Conservation (phyloP, 1,284 basidiomycete species). For the Moesziomyces parantarcticus region DNA sequence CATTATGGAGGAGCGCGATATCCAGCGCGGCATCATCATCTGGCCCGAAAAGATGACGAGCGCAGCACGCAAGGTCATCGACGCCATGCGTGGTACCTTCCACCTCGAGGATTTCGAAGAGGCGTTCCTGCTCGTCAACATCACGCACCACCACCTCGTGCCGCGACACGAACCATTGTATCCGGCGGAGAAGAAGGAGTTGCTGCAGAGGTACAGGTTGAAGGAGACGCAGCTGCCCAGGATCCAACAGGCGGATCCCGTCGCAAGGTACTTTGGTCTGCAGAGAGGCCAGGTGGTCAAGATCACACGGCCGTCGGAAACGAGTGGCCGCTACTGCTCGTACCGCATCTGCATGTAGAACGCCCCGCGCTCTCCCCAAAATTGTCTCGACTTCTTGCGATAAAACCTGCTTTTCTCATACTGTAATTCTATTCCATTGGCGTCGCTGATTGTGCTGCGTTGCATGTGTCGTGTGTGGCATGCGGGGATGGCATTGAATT, state of each 20-base stretch:
- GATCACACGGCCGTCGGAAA: constrained; percentile 94
- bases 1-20: constrained; percentile 74
- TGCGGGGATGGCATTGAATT: too few species aligned
- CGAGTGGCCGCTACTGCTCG: constrained; percentile 91
- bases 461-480: background rate
- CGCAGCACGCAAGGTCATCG: constrained; percentile 81
- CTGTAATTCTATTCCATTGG: constrained; percentile 5
- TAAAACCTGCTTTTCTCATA: constrained; percentile 20
- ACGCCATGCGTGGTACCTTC: constrained; percentile 75
- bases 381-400: too few species aligned
- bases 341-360: constrained; percentile 79
- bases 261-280: constrained; percentile 96
- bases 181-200: constrained; percentile 83
- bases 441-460: too few species aligned
- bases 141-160: constrained; percentile 90
- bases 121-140: constrained; percentile 95
- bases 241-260: constrained; percentile 94
- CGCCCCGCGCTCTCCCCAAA: too few species aligned
- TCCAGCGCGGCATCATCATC: constrained; percentile 91
- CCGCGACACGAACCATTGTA: constrained; percentile 91
- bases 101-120: constrained; percentile 96
- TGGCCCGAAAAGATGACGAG: constrained; percentile 97
- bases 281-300: constrained; percentile 96
- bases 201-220: constrained; percentile 92
- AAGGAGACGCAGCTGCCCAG: constrained; percentile 98